Evolutionary conservation across 768 basidiomycete genomes (phyloP).

Genomic region (Xerocomellus intermedius): DNA sequence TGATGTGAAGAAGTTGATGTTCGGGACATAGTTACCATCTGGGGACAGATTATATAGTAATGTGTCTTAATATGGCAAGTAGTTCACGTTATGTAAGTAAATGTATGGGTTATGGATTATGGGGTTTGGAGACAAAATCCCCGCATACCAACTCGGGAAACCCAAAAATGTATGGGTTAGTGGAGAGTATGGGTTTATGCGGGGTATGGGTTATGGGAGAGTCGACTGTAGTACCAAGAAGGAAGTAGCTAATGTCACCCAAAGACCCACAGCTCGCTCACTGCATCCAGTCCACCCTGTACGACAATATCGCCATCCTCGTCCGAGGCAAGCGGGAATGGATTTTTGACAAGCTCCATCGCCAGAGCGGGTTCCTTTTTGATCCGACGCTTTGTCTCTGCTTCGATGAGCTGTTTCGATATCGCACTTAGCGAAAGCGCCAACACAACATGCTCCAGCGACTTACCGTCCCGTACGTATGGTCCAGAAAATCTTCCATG

Average conservation of each 20-base stretch:
- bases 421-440: slow-evolving; percentile 1
- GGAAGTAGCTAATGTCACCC: slow-evolving; percentile 14
- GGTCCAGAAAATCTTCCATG: slow-evolving; percentile 96
- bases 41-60: background rate
- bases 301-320: slow-evolving; percentile 7
- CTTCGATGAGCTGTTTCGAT: slow-evolving; percentile 72
- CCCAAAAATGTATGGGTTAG: background rate
- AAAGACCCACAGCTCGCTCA: slow-evolving; percentile 51
- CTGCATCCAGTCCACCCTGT: slow-evolving; percentile 30
- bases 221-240: background rate
- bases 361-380: slow-evolving; percentile 72
- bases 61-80: no score
- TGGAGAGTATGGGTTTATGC: background rate
- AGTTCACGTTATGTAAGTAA: no score
- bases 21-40: no score
- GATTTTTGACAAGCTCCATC: slow-evolving; percentile 37
- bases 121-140: no score
- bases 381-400: slow-evolving; percentile 75
- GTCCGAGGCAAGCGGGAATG: slow-evolving; percentile 31
- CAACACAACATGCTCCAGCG: background rate
- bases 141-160: no score
- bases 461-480: slow-evolving; percentile 80
- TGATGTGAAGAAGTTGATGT: background rate
- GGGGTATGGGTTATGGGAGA: background rate
- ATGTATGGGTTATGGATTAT: background rate